phyloP scores from a whole-genome alignment of 2,329 filamentous ascomycete species.

The Alternaria triticimaculans region DNA sequence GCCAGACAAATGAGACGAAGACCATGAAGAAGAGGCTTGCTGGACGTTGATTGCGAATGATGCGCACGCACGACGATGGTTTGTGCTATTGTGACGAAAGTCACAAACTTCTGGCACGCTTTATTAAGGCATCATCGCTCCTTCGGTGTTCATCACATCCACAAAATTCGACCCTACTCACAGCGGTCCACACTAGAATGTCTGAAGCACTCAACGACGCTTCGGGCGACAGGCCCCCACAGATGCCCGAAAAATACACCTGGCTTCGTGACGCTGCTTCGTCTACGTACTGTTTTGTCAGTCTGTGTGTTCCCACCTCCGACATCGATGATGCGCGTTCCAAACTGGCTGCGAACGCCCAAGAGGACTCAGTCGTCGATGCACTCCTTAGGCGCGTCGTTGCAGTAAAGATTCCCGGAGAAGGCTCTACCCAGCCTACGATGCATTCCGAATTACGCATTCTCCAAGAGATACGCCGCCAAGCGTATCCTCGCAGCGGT shows the following conservation, averaged over 20 bases:
- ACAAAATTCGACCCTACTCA: too few relatives aligned
- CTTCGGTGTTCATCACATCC: too few relatives aligned
- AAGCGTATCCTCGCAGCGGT: background rate
- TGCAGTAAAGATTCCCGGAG: background rate
- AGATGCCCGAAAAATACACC: background rate
- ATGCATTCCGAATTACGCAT: background rate
- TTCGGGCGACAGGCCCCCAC: background rate
- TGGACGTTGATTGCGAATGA: background rate
- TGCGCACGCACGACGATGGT: background rate
- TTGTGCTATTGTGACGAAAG: background rate
- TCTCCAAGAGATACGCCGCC: background rate
- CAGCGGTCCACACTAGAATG: too few relatives aligned
- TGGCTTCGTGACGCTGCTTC: background rate
- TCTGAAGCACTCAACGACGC: background rate
- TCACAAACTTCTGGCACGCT: background rate
- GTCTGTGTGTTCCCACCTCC: background rate
- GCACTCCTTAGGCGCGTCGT: background rate
- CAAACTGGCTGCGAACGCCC: background rate
- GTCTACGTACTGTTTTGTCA: background rate
- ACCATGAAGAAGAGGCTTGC: background rate
- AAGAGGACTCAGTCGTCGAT: background rate
- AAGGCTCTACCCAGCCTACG: background rate
- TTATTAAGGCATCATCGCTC: background rate
- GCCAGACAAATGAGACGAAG: background rate
- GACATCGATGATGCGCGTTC: background rate